Evolutionary conservation across 1,284 basidiomycete species (phyloP).

Genomic region (Inonotus obliquus): DNA sequence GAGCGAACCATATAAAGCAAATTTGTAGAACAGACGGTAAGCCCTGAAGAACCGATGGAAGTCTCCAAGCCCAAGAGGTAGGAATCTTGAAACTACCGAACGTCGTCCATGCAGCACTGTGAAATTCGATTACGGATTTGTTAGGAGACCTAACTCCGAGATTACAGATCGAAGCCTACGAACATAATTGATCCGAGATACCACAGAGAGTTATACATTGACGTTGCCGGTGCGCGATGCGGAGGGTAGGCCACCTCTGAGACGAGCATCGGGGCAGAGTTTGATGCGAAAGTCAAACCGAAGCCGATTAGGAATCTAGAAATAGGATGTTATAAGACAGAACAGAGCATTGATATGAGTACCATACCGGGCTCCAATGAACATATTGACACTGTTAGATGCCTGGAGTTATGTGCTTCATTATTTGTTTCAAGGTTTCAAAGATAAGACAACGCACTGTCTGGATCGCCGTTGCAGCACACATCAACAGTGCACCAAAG

Average conservation of each 20-base stretch:
- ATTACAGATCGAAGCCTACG: constrained; percentile 21
- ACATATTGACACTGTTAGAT: constrained; percentile 72
- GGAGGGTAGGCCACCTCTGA: constrained; percentile 75
- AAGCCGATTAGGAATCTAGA: constrained; percentile 71
- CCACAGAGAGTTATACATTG: constrained; percentile 78
- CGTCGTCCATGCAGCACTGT: constrained; percentile 68
- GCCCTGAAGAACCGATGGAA: constrained; percentile 65
- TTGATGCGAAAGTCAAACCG: constrained; percentile 71
- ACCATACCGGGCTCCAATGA: constrained; percentile 67
- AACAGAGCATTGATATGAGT: neutral
- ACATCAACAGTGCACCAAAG: constrained; percentile 58
- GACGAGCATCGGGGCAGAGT: constrained; percentile 69
- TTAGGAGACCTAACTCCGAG: constrained; percentile 9
- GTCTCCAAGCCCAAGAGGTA: constrained; percentile 69
- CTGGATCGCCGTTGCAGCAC: constrained; percentile 62
- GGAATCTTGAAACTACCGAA: constrained; percentile 67
- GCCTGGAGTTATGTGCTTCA: constrained; percentile 27
- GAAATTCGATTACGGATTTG: neutral
- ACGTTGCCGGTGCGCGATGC: constrained; percentile 68
- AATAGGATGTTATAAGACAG: neutral
- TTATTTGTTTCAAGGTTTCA: neutral
- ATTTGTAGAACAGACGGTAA: constrained; percentile 61
- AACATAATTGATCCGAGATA: constrained; percentile 71
- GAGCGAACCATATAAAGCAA: constrained; percentile 51
- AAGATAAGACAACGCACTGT: constrained; percentile 26